A percentile compares a stretch with the other conserved stretches of the same genome.
Conservation (phyloP, 805 yeast species). For the Millerozyma acaciae region DNA sequence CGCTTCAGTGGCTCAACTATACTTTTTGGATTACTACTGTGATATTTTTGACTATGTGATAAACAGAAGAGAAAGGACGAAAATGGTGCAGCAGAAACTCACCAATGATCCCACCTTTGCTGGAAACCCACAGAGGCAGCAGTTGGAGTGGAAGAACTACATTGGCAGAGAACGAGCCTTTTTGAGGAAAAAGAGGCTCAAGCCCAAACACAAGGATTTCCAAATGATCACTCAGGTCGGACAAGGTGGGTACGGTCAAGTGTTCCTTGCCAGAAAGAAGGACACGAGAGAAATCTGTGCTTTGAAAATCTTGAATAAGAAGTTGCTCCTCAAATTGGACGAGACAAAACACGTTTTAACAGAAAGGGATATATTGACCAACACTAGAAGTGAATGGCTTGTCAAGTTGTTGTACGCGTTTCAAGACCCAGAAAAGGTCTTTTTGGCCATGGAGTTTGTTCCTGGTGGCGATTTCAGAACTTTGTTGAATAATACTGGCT, state of each 20-base stretch:
- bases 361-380: constrained; percentile 95
- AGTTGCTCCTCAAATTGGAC: constrained; percentile 78
- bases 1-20: constrained; percentile 90
- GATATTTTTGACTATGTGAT: constrained; percentile 93
- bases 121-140: constrained; percentile 30
- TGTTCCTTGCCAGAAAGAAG: constrained; percentile 88
- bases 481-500: constrained; percentile 86
- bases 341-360: constrained; percentile 95
- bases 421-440: constrained; percentile 86
- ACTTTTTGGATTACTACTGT: constrained; percentile 91
- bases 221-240: constrained; percentile 98
- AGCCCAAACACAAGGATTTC: constrained; percentile 92
- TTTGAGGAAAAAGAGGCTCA: constrained; percentile 81
- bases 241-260: constrained; percentile 99
- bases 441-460: constrained; percentile 98
- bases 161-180: constrained; percentile 79
- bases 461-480: constrained; percentile 99
- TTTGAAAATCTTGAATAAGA: constrained; percentile 83
- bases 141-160: constrained; percentile 67
- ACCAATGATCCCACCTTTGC: constrained; percentile 46
- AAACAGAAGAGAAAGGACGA: constrained; percentile 76
- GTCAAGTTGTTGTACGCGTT: constrained; percentile 92
- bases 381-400: constrained; percentile 92
- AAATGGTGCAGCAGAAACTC: constrained; percentile 60
- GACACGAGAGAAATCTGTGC: constrained; percentile 97